A percentile compares a stretch with the other conserved stretches of the same genome.
Conservation (phyloP, 257 asterid species). For the Nicotiana otophora region DNA sequence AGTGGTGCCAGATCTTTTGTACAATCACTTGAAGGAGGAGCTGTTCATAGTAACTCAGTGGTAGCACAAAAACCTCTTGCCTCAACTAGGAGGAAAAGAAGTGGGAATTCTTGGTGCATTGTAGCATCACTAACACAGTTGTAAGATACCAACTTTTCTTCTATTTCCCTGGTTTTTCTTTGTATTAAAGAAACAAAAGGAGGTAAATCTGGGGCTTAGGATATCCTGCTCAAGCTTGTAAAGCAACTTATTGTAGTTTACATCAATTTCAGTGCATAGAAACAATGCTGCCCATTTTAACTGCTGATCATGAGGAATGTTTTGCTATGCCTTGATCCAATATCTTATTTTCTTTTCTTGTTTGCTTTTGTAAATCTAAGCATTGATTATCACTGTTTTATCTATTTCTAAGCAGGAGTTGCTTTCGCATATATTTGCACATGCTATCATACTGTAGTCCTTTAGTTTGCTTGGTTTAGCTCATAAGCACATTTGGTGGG, state of each 20-base stretch:
- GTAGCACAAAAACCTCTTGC: neutral
- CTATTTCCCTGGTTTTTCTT: neutral
- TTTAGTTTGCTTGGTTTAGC: no score
- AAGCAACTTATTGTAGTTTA: slow-evolving; percentile 1
- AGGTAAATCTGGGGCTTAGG: neutral
- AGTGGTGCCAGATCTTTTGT: neutral
- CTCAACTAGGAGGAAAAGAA: slow-evolving; percentile 2
- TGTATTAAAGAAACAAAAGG: neutral
- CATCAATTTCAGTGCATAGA: neutral
- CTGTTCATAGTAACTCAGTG: neutral
- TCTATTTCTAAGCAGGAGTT: no score
- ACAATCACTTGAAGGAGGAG: slow-evolving; percentile 7
- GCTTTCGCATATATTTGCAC: no score
- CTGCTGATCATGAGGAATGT: neutral
- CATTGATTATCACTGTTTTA: neutral
- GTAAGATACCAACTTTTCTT: neutral
- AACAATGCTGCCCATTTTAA: neutral
- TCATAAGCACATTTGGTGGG: no score
- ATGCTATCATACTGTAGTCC: no score
- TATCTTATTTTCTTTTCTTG: neutral
- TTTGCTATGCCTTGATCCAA: neutral
- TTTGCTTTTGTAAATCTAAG: neutral
- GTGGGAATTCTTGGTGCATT: neutral
- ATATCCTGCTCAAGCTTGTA: neutral
- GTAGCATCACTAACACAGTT: slow-evolving; percentile 1